Evolutionary conservation across 768 basidiomycete species (phyloP).

Genomic region (Lentinula edodes): DNA sequence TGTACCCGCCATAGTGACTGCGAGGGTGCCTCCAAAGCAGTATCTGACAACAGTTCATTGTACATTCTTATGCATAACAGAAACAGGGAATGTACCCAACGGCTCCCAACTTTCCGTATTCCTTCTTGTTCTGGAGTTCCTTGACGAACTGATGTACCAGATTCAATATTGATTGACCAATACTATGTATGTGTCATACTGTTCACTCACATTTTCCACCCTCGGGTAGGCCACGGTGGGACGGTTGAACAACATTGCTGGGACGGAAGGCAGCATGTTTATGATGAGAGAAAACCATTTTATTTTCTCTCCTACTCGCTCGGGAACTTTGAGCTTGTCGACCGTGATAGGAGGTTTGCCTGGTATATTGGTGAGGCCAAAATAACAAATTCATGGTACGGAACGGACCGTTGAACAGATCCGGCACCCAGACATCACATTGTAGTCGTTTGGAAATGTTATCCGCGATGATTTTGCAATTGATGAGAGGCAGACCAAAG

Average conservation of each 20-base stretch:
- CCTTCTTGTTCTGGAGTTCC: constrained; percentile 29
- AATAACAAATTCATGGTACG: neutral
- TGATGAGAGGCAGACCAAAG: constrained; percentile 49
- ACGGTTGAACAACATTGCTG: constrained; percentile 24
- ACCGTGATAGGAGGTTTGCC: constrained; percentile 25
- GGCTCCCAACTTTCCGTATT: constrained; percentile 37
- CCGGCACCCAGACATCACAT: constrained; percentile 63
- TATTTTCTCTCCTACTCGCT: constrained; percentile 26
- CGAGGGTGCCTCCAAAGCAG: constrained; percentile 36
- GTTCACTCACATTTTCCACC: constrained; percentile 21
- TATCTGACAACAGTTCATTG: constrained; percentile 23
- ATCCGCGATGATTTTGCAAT: constrained; percentile 55
- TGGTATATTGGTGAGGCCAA: constrained; percentile 6
- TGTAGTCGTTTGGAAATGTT: constrained; percentile 37
- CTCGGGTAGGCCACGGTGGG: constrained; percentile 26
- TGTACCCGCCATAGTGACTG: constrained; percentile 30
- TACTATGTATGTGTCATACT: no score
- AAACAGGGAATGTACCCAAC: constrained; percentile 29
- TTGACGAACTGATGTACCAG: constrained; percentile 26
- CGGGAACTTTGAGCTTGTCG: constrained; percentile 20
- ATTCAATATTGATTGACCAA: neutral
- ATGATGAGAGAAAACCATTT: constrained; percentile 18
- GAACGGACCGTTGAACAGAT: constrained; percentile 48
- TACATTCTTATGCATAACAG: neutral
- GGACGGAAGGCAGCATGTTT: constrained; percentile 20